Conservation (phyloP, 192 early-diverging fungal genomes). For the Podila epicladia region DNA sequence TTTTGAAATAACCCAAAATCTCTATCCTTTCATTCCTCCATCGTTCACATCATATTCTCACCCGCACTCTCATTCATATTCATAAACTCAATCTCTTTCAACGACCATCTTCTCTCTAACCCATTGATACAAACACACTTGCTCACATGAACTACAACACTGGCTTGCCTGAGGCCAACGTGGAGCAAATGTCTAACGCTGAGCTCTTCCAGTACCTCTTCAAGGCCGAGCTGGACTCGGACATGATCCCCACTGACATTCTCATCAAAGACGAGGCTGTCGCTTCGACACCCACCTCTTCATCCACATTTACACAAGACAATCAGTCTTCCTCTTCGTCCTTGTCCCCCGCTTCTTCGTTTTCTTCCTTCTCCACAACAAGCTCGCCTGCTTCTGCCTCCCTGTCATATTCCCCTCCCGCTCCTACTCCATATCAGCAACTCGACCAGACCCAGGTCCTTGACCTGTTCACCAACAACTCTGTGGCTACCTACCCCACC, state of each 20-base stretch:
- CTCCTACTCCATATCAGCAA: slow-evolving; percentile 24
- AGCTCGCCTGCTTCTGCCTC: slow-evolving; percentile 19
- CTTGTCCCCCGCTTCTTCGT: not conserved
- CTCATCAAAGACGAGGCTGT: not conserved
- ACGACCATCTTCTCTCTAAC: no score
- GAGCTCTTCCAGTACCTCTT: slow-evolving; percentile 53
- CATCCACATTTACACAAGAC: slow-evolving; percentile 1
- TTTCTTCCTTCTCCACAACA: not conserved
- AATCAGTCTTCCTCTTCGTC: not conserved
- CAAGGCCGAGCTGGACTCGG: slow-evolving; percentile 46
- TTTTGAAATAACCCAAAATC: not conserved
- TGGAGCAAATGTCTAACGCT: slow-evolving; percentile 51
- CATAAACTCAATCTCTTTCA: no score
- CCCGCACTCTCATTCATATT: not conserved
- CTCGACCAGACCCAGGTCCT: slow-evolving; percentile 12
- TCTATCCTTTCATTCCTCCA: not conserved
- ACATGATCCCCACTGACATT: slow-evolving; percentile 2
- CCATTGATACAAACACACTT: not conserved
- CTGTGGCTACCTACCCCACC: slow-evolving; percentile 9
- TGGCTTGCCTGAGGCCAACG: slow-evolving; percentile 29
- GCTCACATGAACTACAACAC: slow-evolving; percentile 5
- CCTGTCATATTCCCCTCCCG: slow-evolving; percentile 4
- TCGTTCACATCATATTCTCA: not conserved
- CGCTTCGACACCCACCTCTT: not conserved
- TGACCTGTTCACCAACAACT: not conserved